Evolutionary conservation across 176 grass and related monocot species (phyloP), one percentile per base, ranked within the genome.

Genomic region (Olyra latifolia): DNA sequence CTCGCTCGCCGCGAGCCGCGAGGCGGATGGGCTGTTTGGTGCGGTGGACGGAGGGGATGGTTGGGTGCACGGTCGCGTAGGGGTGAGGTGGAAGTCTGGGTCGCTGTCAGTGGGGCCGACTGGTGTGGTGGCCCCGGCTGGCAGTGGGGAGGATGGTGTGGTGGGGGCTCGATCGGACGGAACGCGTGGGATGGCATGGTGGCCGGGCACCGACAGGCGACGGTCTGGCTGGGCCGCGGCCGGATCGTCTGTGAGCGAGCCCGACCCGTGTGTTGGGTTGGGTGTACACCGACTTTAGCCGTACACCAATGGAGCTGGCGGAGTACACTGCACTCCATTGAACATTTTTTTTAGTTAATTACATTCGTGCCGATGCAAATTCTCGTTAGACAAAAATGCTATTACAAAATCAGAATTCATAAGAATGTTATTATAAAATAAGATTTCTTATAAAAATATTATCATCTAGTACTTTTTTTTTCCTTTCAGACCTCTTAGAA

Each of bases 121-220:
- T 5, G 60, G 49, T 0, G 1, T 0, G 0, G 39, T 64, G 77
- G 82, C 3, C 50, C 0, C 0, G 0, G 0, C 0, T 10, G 46
- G 8, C 76, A 89, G 87, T 57, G 70, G 3, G 3, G 46, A 10
- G 23, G 4, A 23, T 0, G 8, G 23, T 43, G 4, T 27, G 45
- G 35, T 28, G 44, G 3, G 23, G 52, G 0, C 8, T 14, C 13
- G 8, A 0, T 20, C 15, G 46, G 47, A 17, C 56, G 62, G 22
- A 6, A 8, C 32, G 45, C 11, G 62, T 38, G 3, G 10, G 82
- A 64, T 72, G 71, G 32, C 7, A n/a, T 27, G 9, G 35, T 5
- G 50, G 82, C 38, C 5, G 20, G 64, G 54, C 87, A 81, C 87
- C 82, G 87, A 89, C 82, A 81, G 69, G 49, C 27, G 13, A 29